Conservation (phyloP, 2,329 filamentous ascomycete genomes). For the Verticillium isaacii region DNA sequence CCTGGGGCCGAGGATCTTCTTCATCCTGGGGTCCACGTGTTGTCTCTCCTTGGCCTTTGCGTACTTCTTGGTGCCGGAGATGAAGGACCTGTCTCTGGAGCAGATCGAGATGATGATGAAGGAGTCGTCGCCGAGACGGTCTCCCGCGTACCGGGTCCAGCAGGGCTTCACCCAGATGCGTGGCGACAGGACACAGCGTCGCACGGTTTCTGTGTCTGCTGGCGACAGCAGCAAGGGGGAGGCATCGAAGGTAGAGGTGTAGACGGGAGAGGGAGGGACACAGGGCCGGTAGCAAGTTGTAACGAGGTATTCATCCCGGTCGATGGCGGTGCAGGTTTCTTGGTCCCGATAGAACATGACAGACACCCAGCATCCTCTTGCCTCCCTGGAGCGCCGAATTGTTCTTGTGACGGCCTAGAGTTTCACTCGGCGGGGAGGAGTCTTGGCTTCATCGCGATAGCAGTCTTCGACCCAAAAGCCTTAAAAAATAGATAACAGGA, state of each 20-base stretch:
- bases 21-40: constrained; percentile 59
- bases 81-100: constrained; percentile 69
- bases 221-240: background rate
- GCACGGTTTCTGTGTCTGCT: background rate
- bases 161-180: background rate
- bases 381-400: too few species aligned
- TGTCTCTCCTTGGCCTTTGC: constrained; percentile 49
- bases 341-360: too few species aligned
- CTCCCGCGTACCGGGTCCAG: background rate
- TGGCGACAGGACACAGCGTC: background rate
- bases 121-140: background rate
- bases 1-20: constrained; percentile 42
- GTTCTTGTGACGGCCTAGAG: too few species aligned
- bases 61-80: constrained; percentile 62
- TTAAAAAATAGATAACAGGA: too few species aligned
- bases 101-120: constrained; percentile 63
- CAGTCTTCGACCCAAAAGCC: too few species aligned
- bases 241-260: background rate
- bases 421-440: too few species aligned
- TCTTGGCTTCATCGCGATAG: too few species aligned
- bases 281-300: too few species aligned
- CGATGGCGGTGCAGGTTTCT: too few species aligned
- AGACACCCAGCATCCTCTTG: too few species aligned
- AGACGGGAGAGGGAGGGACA: background rate
- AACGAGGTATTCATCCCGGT: too few species aligned